Base-by-base conservation (phyloP, 2,329 filamentous ascomycete species). In the Diaporthe citriasiana region DNA sequence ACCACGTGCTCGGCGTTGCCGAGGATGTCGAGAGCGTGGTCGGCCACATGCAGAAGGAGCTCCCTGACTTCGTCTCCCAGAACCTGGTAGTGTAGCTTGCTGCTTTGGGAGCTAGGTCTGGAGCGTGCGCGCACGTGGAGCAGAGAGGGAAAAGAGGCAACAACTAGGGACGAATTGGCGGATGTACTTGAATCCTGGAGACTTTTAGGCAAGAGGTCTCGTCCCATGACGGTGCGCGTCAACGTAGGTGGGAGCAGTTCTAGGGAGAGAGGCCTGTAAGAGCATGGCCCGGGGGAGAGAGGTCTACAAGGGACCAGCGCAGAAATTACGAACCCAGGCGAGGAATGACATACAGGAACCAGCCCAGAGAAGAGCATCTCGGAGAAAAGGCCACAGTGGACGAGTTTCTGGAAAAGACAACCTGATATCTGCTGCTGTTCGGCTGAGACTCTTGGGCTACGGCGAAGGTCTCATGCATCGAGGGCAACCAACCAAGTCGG, bases 21-120 rank as follows among this genome's bases (percentile, higher is more conserved):
- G 95, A 98, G 82, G 94, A 97, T 81, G 94, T 98, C 8, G 96
- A 98, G 84, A 93, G 92, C 78, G 92, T 97, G 75, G 94, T 94
- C 22, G 95, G 94, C 56, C 89, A 93, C 77, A 88, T 98, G 77
- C 93, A 97, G 82, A 91, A 91, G 77, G 91, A 94, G 80, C 95
- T 96, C 82, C 95, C 97, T 30, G 93, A 87, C 78, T 82, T 47
- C 6, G 77, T 77, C 30, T 78, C 74, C 27, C 74, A 76, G 27
- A 76, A 63, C 40, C 70, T 74, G 74, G 73, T 65, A 76, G 72
- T 74, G 68, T 77, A 77, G 45, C 50, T 10, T 27, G 19, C 19
- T 40, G 45, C 15, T 6, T 15, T 2, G 27, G 33, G 40, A 22
- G 10, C 35, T 38, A 19, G 1, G 8, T 27, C 42, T 15, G 30